These are phyloP conservation scores for Penicillium sp. DNA, from an alignment of 2,329 filamentous ascomycete species.

Conservation along the genomic window DNA sequence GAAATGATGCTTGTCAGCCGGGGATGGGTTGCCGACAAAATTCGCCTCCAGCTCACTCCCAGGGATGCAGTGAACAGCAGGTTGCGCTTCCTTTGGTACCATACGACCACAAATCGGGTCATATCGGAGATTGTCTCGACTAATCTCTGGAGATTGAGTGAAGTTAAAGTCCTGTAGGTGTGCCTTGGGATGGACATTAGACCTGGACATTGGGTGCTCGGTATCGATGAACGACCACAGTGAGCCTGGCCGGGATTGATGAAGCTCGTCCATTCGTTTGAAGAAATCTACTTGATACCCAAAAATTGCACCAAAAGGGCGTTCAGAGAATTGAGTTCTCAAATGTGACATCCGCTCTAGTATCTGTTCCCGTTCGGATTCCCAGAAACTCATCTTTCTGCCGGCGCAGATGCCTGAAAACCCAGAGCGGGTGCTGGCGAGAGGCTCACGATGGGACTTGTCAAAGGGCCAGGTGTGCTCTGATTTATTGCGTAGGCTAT, in stretches of 20 bases:
- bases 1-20: slow-evolving; percentile 8
- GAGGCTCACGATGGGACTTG: slow-evolving; percentile 11
- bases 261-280: slow-evolving; percentile 15
- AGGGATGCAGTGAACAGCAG: not conserved
- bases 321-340: slow-evolving; percentile 34
- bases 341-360: slow-evolving; percentile 38
- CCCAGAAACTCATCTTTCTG: slow-evolving; percentile 17
- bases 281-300: slow-evolving; percentile 34
- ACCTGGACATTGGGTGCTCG: not conserved
- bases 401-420: slow-evolving; percentile 8
- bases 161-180: slow-evolving; percentile 7
- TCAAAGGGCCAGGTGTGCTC: slow-evolving; percentile 9
- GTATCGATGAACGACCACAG: slow-evolving; percentile 28
- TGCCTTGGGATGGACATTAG: slow-evolving; percentile 1
- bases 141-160: slow-evolving; percentile 1
- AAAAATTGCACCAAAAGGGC: slow-evolving; percentile 44
- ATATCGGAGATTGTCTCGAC: slow-evolving; percentile 30
- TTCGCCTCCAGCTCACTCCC: slow-evolving; percentile 14
- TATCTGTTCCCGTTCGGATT: slow-evolving; percentile 21
- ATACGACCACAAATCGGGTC: slow-evolving; percentile 47
- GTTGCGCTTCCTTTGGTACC: slow-evolving; percentile 22
- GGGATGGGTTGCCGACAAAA: slow-evolving; percentile 2
- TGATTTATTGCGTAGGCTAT: slow-evolving; percentile 3
- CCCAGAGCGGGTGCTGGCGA: slow-evolving; percentile 10
- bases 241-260: slow-evolving; percentile 30